Conservation (phyloP, 306 rosid genomes). For the Potentilla sterilis region DNA sequence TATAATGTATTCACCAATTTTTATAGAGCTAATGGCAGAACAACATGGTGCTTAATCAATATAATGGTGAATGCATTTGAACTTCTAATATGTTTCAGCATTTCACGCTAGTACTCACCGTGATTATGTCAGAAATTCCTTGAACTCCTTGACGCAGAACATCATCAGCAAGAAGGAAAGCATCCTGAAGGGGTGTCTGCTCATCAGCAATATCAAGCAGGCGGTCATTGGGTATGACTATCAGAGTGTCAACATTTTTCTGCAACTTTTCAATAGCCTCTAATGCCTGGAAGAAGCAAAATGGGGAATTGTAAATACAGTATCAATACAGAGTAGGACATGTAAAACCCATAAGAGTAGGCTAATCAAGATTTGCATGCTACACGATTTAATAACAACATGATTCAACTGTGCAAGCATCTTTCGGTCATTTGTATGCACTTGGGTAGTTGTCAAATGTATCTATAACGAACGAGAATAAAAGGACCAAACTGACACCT, state of each 20-base stretch:
- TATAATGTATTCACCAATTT: neutral
- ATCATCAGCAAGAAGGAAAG: conserved; percentile 92
- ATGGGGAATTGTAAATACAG: neutral
- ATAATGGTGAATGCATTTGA: conserved; percentile 3
- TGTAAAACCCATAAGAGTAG: neutral
- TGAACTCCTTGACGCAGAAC: conserved; percentile 97
- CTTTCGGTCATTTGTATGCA: neutral
- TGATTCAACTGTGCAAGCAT: neutral
- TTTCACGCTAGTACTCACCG: conserved; percentile 49
- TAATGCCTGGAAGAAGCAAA: conserved; percentile 61
- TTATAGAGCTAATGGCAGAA: neutral
- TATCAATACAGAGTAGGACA: neutral
- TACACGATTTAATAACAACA: neutral
- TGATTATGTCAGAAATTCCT: conserved; percentile 95
- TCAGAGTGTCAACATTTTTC: conserved; percentile 94
- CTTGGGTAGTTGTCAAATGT: neutral
- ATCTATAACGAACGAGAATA: neutral
- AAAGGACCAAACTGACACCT: conserved; percentile 46
- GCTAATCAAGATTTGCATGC: neutral
- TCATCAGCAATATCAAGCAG: conserved; percentile 93
- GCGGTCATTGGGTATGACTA: conserved; percentile 96
- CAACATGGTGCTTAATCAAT: neutral
- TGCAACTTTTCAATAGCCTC: conserved; percentile 95
- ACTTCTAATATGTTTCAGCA: neutral
- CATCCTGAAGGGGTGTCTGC: conserved; percentile 89